These are phyloP conservation scores for Austroboletus eburneus DNA, from an alignment of 768 basidiomycete genomes.

Conservation along the genomic window DNA sequence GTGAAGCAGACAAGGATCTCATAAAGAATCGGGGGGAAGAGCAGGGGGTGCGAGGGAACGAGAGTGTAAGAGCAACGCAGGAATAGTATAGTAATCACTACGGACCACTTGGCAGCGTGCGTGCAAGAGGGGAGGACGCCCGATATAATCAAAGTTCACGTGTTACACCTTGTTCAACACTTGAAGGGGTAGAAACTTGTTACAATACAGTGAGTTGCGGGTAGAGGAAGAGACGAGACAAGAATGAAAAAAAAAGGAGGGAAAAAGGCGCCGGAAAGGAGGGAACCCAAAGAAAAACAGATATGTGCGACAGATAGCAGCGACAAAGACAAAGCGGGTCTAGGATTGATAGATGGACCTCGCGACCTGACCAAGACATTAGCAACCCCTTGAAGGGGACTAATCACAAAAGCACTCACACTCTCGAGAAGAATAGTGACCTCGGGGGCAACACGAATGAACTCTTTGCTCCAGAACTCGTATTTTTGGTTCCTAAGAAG, in stretches of 20 bases:
- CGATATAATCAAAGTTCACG: slow-evolving; percentile 42
- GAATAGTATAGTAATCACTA: slow-evolving; percentile 14
- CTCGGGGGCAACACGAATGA: slow-evolving; percentile 80
- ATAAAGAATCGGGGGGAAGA: slow-evolving; percentile 15
- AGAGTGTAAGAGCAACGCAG: slow-evolving; percentile 11
- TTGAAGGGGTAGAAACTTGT: slow-evolving; percentile 49
- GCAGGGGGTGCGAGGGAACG: slow-evolving; percentile 9
- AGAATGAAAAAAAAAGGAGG: slow-evolving; percentile 5
- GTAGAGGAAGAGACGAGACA: slow-evolving; percentile 29
- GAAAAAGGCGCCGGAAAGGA: slow-evolving; percentile 16
- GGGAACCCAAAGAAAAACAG: slow-evolving; percentile 60
- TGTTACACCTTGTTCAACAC: slow-evolving; percentile 55
- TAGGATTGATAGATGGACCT: slow-evolving; percentile 75
- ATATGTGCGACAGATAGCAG: slow-evolving; percentile 82
- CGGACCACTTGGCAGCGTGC: slow-evolving; percentile 10
- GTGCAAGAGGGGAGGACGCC: slow-evolving; percentile 15
- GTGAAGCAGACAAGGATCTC: slow-evolving; percentile 3
- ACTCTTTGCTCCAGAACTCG: slow-evolving; percentile 88
- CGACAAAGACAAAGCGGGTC: slow-evolving; percentile 54
- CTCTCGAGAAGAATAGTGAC: slow-evolving; percentile 81
- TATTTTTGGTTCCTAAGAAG: slow-evolving; percentile 86
- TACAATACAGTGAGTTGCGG: slow-evolving; percentile 81
- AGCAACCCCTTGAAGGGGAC: neutral
- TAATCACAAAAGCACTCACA: slow-evolving; percentile 43
- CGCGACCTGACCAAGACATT: slow-evolving; percentile 51